phyloP scores from a whole-genome alignment of 139 green algal species.

The Tetraselmis striata region DNA sequence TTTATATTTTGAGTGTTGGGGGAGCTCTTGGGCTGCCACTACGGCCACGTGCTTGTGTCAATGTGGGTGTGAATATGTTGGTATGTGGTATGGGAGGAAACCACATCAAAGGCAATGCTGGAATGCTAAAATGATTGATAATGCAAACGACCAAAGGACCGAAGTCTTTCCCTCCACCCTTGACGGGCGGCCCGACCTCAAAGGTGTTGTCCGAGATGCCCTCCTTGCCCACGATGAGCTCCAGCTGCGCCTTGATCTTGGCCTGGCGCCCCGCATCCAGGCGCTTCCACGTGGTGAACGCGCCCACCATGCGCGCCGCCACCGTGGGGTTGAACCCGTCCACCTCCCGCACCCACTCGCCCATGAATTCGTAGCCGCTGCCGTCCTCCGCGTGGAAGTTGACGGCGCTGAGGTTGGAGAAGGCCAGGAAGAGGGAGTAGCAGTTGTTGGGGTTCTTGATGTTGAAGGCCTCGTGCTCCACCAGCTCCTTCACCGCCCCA shows the following conservation, averaged over 20 bases:
- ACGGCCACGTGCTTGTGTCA: too few species aligned
- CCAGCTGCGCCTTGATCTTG: slow-evolving; percentile 71
- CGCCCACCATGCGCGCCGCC: slow-evolving; percentile 68
- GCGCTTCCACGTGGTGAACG: slow-evolving; percentile 80
- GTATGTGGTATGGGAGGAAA: too few species aligned
- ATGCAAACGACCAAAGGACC: not conserved
- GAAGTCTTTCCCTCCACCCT: too few species aligned
- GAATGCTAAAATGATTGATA: too few species aligned
- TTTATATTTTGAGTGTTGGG: not conserved
- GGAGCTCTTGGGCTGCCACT: too few species aligned
- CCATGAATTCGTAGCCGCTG: slow-evolving; percentile 89
- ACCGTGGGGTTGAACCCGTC: slow-evolving; percentile 35
- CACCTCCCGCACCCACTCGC: slow-evolving; percentile 72
- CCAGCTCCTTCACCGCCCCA: slow-evolving; percentile 52
- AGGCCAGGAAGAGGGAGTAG: not conserved
- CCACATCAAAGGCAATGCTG: too few species aligned
- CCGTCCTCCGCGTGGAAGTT: slow-evolving; percentile 96
- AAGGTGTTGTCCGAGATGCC: not conserved
- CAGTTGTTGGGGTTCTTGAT: slow-evolving; percentile 91
- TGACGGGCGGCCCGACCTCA: not conserved
- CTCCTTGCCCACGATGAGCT: slow-evolving; percentile 9
- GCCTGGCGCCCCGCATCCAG: slow-evolving; percentile 76
- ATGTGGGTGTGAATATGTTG: not conserved
- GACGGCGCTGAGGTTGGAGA: slow-evolving; percentile 45
- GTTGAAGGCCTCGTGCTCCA: slow-evolving; percentile 78